Conservation (phyloP, 768 basidiomycete genomes). For the Leucogyrophana mollusca region DNA sequence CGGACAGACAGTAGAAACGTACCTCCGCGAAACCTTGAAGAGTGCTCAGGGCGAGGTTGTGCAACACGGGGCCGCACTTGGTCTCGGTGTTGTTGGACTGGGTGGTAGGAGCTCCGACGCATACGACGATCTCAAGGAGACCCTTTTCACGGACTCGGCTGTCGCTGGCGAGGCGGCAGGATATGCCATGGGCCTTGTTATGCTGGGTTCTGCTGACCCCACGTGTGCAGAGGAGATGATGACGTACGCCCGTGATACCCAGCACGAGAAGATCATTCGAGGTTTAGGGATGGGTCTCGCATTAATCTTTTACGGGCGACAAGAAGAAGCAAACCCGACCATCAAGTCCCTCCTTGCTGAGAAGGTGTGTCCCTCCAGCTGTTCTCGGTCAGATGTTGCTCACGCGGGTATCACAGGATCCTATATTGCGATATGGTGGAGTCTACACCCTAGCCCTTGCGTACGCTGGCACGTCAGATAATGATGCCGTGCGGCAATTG, state of each 20-base stretch:
- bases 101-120: conserved; percentile 86
- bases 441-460: conserved; percentile 96
- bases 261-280: conserved; percentile 99
- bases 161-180: conserved; percentile 95
- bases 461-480: conserved; percentile 95
- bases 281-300: conserved; percentile 91
- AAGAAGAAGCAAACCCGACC: conserved; percentile 89
- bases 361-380: conserved; percentile 53
- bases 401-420: conserved; percentile 58
- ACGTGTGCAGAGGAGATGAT: conserved; percentile 92
- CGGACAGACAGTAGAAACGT: conserved; percentile 63
- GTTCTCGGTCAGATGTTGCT: background rate
- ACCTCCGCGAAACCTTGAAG: conserved; percentile 79
- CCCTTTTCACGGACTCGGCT: conserved; percentile 92
- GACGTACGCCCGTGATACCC: conserved; percentile 93
- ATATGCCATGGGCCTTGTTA: conserved; percentile 96
- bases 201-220: conserved; percentile 89
- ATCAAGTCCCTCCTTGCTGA: conserved; percentile 78
- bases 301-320: conserved; percentile 88
- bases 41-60: conserved; percentile 80
- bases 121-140: conserved; percentile 88
- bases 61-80: conserved; percentile 95
- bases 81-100: conserved; percentile 95
- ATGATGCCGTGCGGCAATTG: conserved; percentile 86
- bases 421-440: conserved; percentile 95